phyloP scores from a whole-genome alignment of 2,329 filamentous ascomycete species.

The Didymella segeticola region DNA sequence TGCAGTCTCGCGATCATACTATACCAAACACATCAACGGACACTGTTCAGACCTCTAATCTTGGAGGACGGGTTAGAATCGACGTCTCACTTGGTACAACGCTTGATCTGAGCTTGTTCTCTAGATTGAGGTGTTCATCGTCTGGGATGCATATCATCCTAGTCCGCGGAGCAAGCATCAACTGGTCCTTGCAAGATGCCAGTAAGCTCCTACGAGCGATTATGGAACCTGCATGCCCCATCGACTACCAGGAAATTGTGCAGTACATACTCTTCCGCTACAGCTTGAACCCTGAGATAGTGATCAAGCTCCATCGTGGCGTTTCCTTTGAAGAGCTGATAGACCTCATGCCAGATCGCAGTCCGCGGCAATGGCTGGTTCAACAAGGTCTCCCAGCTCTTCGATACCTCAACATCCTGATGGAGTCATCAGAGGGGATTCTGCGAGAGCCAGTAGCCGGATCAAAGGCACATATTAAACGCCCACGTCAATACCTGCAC shows the following conservation, averaged over 20 bases:
- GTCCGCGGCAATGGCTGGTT: not conserved
- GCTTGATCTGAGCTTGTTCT: not conserved
- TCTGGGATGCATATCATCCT: not conserved
- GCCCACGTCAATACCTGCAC: not conserved
- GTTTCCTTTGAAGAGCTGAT: not conserved
- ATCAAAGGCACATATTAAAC: not conserved
- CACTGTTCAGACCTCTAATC: not conserved
- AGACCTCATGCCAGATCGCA: not conserved
- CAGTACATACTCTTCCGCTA: not conserved
- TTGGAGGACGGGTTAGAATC: not conserved
- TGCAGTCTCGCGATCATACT: not conserved
- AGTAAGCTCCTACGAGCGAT: not conserved
- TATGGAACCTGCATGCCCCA: not conserved
- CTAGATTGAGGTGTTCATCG: not conserved
- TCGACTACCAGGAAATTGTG: not conserved
- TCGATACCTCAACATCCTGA: not conserved
- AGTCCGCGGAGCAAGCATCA: not conserved
- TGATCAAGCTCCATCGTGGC: not conserved
- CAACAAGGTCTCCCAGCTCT: not conserved
- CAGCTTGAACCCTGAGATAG: not conserved
- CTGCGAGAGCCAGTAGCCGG: not conserved
- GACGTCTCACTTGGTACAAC: not conserved
- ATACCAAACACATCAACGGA: not conserved
- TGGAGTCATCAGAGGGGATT: not conserved
- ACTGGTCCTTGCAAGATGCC: not conserved